Percentiles rank a stretch among this genome's conserved stretches.
Conservation (phyloP, 352 stramenopile genomes). For the Phytopythium cucurbitacearum region DNA sequence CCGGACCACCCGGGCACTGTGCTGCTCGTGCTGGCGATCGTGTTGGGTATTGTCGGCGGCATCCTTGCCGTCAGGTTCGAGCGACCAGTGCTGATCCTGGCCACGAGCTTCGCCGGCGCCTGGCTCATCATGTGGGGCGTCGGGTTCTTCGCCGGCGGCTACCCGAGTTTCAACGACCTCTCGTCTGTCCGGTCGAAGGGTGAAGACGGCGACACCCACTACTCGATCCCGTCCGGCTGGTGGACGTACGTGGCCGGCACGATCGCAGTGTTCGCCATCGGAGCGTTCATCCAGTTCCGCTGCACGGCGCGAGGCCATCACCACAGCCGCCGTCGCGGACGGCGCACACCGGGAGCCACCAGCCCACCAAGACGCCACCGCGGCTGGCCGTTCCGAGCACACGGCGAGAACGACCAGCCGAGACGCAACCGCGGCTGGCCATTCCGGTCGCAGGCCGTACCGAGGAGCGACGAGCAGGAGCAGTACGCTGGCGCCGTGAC, state of each 20-base stretch:
- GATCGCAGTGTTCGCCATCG: constrained; percentile 31
- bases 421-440: not conserved
- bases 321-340: constrained; percentile 6
- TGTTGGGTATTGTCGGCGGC: constrained; percentile 29
- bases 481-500: not conserved
- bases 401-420: not conserved
- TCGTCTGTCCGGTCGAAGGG: constrained; percentile 24
- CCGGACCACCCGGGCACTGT: constrained; percentile 29
- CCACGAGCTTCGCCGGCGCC: constrained; percentile 45
- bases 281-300: constrained; percentile 30
- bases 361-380: not conserved
- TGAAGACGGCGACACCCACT: constrained; percentile 18
- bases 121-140: constrained; percentile 38
- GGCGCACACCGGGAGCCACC: not conserved
- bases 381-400: not conserved
- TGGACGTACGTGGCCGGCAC: constrained; percentile 47
- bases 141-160: constrained; percentile 52
- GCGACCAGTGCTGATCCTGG: constrained; percentile 46
- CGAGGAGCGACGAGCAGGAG: not conserved
- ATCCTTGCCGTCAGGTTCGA: constrained; percentile 45
- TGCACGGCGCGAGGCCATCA: constrained; percentile 20
- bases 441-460: not conserved
- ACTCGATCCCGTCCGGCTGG: constrained; percentile 38
- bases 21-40: constrained; percentile 39
- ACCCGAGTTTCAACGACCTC: constrained; percentile 48